A percentile compares a stretch with the other conserved stretches of the same genome.
These are phyloP conservation scores for Stemphylium lycopersici DNA, from an alignment of 2,329 filamentous ascomycete species.

Conservation along the genomic window DNA sequence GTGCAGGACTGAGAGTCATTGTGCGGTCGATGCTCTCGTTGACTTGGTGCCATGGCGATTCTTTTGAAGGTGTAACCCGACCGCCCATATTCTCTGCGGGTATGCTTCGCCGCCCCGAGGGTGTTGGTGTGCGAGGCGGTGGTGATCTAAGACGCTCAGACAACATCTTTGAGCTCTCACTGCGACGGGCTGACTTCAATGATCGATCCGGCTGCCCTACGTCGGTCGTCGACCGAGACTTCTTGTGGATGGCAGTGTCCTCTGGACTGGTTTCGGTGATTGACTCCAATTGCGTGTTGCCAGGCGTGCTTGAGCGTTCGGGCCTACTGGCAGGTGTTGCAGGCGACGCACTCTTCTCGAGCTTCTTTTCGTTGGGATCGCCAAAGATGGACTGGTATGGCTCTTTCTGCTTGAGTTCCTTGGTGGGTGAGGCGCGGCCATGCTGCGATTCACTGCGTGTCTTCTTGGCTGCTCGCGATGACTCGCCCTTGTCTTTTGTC, in stretches of 20 bases:
- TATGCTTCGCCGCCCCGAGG: conserved; percentile 29
- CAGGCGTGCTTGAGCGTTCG: conserved; percentile 30
- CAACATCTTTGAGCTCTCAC: conserved; percentile 38
- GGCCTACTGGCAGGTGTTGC: conserved; percentile 37
- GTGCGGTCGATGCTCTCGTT: conserved; percentile 53
- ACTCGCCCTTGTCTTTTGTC: conserved; percentile 16
- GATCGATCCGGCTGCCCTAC: conserved; percentile 51
- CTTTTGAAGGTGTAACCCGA: conserved; percentile 25
- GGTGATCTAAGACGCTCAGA: conserved; percentile 45
- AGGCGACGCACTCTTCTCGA: conserved; percentile 17
- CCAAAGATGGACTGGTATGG: conserved; percentile 44
- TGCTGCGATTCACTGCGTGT: conserved; percentile 6
- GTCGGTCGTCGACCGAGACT: conserved; percentile 52
- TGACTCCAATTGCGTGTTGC: conserved; percentile 52
- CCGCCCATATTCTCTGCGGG: conserved; percentile 33
- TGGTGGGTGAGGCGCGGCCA: conserved; percentile 18
- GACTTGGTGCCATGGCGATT: conserved; percentile 52
- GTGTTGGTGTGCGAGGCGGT: conserved; percentile 39
- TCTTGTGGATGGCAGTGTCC: conserved; percentile 49
- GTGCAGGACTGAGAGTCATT: conserved; percentile 45
- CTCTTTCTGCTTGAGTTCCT: conserved; percentile 23
- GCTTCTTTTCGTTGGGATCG: conserved; percentile 37
- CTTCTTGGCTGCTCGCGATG: conserved; percentile 14
- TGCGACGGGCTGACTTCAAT: conserved; percentile 50
- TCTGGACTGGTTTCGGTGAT: conserved; percentile 60